A percentile compares a stretch with the other conserved stretches of the same genome.
phyloP scores from a whole-genome alignment of 768 basidiomycete genomes.

The Suillus hirtellus region DNA sequence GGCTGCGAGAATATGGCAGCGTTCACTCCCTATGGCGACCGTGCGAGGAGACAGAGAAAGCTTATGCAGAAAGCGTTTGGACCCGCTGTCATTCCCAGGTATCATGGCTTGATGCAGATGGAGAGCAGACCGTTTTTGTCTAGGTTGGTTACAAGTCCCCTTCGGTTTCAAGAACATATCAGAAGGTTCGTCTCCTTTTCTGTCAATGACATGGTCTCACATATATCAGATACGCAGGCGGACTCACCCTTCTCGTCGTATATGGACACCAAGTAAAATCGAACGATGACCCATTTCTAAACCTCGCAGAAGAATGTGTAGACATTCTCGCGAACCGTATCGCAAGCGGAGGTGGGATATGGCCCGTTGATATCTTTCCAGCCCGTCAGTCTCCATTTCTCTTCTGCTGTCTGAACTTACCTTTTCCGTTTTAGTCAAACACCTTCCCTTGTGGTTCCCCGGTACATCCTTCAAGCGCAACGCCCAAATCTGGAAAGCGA shows the following conservation, averaged over 20 bases:
- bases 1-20: conserved; percentile 74
- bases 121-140: conserved; percentile 60
- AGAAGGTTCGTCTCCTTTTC: conserved; percentile 26
- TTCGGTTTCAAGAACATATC: conserved; percentile 36
- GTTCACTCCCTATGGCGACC: conserved; percentile 66
- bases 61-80: conserved; percentile 68
- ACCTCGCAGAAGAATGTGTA: conserved; percentile 44
- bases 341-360: conserved; percentile 43
- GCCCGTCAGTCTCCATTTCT: conserved; percentile 25
- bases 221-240: conserved; percentile 49
- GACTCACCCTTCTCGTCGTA: conserved; percentile 54
- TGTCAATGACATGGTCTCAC: neutral
- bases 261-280: conserved; percentile 56
- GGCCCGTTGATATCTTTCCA: conserved; percentile 43
- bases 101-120: conserved; percentile 56
- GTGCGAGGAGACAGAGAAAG: conserved; percentile 61
- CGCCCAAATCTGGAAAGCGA: conserved; percentile 60
- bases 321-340: conserved; percentile 44
- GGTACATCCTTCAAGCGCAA: conserved; percentile 66
- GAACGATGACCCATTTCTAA: conserved; percentile 42
- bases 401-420: neutral
- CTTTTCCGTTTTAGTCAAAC: conserved; percentile 37
- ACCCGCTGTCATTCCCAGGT: conserved; percentile 49
- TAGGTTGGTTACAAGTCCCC: conserved; percentile 47
- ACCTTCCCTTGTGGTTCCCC: conserved; percentile 67